Base-by-base conservation (phyloP, 2,329 filamentous ascomycete species). In the Xylariaceae sp. region DNA sequence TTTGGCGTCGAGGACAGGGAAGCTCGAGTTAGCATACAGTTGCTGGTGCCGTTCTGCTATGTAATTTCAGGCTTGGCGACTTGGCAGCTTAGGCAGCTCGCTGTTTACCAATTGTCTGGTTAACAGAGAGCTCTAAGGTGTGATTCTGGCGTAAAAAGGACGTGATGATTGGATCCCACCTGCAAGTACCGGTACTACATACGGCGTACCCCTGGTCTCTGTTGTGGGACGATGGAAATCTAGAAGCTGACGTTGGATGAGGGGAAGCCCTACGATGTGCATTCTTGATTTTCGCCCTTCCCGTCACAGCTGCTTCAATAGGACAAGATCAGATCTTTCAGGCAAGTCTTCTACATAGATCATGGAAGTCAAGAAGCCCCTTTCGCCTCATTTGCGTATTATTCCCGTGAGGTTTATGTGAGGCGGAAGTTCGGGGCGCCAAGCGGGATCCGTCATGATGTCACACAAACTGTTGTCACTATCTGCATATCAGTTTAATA, bases 41-140 rank as follows among this genome's bases (percentile, higher is more conserved):
- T 6, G 23, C 37, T 43, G 31, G 41, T 11, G 14, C 9, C 5
- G 31, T 46, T 28, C 23, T 49, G 21, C 28, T n/a, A n/a, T n/a
- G n/a, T n/a, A n/a, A n/a, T 37, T 51, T 11, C 17, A 40, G 33
- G 36, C 37, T 57, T 29, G 33, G 37, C n/a, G 37, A 16, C 58
- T 58, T 58, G 53, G 58, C 57, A 50, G 44, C 26, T 12, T 28
- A n/a, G n/a, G n/a, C n/a, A n/a, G n/a, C n/a, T n/a, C n/a, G n/a
- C n/a, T n/a, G n/a, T 36, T 43, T 40, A 43, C 24, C 16, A n/a
- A 53, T 16, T n/a, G 21, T 31, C 24, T 45, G 17, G 41, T 19
- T 33, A 12, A 28, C 21, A 17, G 47, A 47, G 41, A 12, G 26
- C 31, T 41, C n/a, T 21, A 58, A 58, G 45, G 41, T 51, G 46